Evolutionary conservation across 148 eudicot genomes (phyloP).

Genomic region (Rhododendron williamsianum): DNA sequence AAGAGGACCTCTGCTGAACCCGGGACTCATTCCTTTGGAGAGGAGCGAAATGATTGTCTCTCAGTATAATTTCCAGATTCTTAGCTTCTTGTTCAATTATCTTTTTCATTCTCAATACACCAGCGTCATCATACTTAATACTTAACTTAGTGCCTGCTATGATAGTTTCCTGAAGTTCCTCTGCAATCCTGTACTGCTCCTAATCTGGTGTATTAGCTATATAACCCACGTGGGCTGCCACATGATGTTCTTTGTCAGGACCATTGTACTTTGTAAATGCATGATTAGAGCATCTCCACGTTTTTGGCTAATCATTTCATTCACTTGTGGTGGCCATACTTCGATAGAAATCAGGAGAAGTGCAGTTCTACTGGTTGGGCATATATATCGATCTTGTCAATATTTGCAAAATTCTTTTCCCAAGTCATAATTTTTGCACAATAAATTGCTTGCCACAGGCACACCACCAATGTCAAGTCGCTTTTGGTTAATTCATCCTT

Average conservation of each 20-base stretch:
- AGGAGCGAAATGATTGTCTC: no score
- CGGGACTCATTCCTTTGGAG: no score
- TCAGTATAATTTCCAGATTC: no score
- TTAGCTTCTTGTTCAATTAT: no score
- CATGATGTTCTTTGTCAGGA: not conserved
- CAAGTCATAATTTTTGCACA: not conserved
- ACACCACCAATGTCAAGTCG: not conserved
- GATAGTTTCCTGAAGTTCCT: no score
- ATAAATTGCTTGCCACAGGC: not conserved
- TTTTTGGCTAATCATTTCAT: no score
- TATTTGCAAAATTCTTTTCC: not conserved
- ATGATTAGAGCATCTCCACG: not conserved
- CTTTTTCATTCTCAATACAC: no score
- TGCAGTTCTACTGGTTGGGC: not conserved
- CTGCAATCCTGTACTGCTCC: no score
- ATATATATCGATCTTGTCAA: not conserved
- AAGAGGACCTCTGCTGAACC: no score
- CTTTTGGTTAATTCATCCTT: not conserved
- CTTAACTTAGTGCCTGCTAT: no score
- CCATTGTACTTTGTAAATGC: not conserved
- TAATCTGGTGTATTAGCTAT: no score
- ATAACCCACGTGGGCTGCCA: not conserved
- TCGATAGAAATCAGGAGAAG: not conserved
- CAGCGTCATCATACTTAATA: no score
- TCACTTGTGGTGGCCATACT: not conserved